Percentiles rank a stretch among this genome's conserved stretches.
Conservation (phyloP, 306 rosid genomes). For the Quercus aquifolioides region DNA sequence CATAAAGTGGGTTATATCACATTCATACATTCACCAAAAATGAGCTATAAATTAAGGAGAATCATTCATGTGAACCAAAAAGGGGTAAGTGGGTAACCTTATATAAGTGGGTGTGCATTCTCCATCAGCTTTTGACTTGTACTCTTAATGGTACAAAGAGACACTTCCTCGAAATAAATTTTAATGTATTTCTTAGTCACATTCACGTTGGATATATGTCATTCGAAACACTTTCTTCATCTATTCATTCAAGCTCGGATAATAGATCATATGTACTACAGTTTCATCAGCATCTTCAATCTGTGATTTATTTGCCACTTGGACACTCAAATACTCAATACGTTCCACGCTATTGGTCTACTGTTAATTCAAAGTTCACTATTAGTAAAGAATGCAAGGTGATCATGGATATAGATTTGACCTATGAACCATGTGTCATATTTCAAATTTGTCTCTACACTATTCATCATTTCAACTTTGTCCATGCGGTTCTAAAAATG, state of each 20-base stretch:
- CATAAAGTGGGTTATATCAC: slow-evolving; percentile 36
- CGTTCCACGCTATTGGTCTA: too few relatives aligned
- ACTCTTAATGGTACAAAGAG: background rate
- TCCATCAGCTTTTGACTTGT: slow-evolving; percentile 9
- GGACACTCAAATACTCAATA: background rate
- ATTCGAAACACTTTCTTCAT: background rate
- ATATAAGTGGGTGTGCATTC: background rate
- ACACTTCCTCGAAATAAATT: background rate
- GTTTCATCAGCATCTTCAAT: background rate
- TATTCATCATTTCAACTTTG: too few relatives aligned
- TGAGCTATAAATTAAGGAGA: background rate
- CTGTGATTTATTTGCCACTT: background rate
- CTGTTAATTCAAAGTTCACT: too few relatives aligned
- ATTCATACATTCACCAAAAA: background rate
- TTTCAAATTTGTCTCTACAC: too few relatives aligned
- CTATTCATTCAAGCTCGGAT: too few relatives aligned
- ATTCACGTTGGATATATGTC: background rate
- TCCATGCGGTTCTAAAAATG: too few relatives aligned
- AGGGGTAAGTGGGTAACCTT: background rate
- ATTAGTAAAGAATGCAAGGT: too few relatives aligned
- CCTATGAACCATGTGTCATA: too few relatives aligned
- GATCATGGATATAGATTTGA: too few relatives aligned
- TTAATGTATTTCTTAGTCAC: background rate
- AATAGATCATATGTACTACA: background rate
- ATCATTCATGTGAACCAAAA: background rate